Evolutionary conservation across 2,329 filamentous ascomycete species (phyloP).

Genomic region (Dissoconium aciculare): DNA sequence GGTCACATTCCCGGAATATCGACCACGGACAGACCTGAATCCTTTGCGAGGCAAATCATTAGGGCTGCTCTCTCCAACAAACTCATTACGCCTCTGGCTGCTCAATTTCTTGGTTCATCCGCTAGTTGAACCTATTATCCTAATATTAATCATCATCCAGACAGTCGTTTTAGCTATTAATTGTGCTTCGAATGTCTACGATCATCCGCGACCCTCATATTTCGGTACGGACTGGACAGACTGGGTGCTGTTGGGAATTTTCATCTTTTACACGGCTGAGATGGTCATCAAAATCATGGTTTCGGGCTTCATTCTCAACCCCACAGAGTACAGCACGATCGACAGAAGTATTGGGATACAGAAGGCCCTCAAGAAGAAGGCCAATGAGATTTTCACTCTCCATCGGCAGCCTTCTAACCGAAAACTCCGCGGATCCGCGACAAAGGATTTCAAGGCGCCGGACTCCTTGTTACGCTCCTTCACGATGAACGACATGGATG

Average conservation of each 20-base stretch:
- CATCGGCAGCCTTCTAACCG: slow-evolving; percentile 56
- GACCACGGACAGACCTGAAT: slow-evolving; percentile 37
- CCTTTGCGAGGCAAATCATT: slow-evolving; percentile 75
- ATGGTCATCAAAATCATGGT: slow-evolving; percentile 72
- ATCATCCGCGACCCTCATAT: slow-evolving; percentile 39
- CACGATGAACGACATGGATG: slow-evolving; percentile 26
- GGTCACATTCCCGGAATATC: slow-evolving; percentile 11
- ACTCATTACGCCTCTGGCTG: slow-evolving; percentile 54
- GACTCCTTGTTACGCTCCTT: slow-evolving; percentile 22
- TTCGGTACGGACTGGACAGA: slow-evolving; percentile 62
- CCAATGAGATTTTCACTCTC: slow-evolving; percentile 65
- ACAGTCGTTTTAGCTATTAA: slow-evolving; percentile 78
- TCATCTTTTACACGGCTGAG: slow-evolving; percentile 80
- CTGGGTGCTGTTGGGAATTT: slow-evolving; percentile 67
- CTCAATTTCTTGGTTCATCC: slow-evolving; percentile 79
- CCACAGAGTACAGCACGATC: slow-evolving; percentile 80
- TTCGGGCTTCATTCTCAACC: slow-evolving; percentile 83
- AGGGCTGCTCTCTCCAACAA: slow-evolving; percentile 70
- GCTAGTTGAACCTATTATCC: slow-evolving; percentile 69
- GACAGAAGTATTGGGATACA: slow-evolving; percentile 62
- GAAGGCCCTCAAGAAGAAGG: slow-evolving; percentile 60
- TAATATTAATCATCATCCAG: slow-evolving; percentile 77
- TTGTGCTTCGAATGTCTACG: slow-evolving; percentile 49
- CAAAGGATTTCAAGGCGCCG: slow-evolving; percentile 13
- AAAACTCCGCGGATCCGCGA: slow-evolving; percentile 15